Evolutionary conservation across 1,284 basidiomycete species (phyloP).

Genomic region (Melampsora occidentalis): DNA sequence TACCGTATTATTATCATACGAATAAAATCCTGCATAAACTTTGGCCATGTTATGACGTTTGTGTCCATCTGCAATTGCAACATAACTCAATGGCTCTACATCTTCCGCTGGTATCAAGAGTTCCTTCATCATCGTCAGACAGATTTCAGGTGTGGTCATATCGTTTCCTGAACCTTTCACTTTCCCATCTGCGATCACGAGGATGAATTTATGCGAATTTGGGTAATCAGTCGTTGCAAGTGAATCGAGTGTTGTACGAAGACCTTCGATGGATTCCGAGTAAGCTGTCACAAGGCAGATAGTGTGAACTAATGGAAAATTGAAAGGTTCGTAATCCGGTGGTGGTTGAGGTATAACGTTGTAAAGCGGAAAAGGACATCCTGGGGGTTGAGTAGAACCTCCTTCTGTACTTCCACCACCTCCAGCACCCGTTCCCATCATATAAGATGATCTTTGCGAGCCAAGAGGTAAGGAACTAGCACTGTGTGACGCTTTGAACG

Average conservation of each 20-base stretch:
- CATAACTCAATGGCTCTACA: constrained; percentile 92
- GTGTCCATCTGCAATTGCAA: constrained; percentile 97
- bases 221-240: constrained; percentile 98
- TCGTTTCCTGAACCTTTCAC: constrained; percentile 90
- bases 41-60: constrained; percentile 99
- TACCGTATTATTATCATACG: constrained; percentile 86
- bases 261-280: constrained; percentile 92
- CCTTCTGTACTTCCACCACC: constrained; percentile 30
- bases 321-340: constrained; percentile 87
- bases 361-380: constrained; percentile 83
- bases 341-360: constrained; percentile 91
- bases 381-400: constrained; percentile 45
- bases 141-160: constrained; percentile 88
- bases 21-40: constrained; percentile 96
- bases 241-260: constrained; percentile 94
- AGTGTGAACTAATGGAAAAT: constrained; percentile 88
- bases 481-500: constrained; percentile 18
- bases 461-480: constrained; percentile 40
- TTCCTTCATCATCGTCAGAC: constrained; percentile 96
- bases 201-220: constrained; percentile 92
- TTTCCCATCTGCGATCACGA: constrained; percentile 97
- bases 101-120: constrained; percentile 77
- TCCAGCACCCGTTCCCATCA: constrained; percentile 1
- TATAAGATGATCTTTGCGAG: constrained; percentile 35
- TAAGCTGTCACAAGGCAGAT: constrained; percentile 98